Evolutionary conservation across 1,284 basidiomycete genomes (phyloP).

Genomic region (Fereydounia khargensis): DNA sequence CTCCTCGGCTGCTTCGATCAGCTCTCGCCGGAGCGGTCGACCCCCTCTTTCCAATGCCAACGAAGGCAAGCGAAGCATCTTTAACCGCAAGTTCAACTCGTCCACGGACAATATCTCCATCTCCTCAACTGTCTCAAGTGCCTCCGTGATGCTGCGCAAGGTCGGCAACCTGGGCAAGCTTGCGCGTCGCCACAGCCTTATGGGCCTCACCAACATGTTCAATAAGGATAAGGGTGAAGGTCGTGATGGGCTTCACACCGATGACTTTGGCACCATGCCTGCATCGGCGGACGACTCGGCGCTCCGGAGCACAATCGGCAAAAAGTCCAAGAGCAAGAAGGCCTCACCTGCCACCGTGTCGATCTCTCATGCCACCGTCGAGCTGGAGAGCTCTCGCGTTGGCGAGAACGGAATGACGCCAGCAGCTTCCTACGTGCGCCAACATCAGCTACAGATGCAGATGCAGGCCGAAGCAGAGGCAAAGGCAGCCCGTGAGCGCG

Average conservation of each 20-base stretch:
- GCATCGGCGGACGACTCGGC: conserved; percentile 59
- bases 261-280: conserved; percentile 61
- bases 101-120: conserved; percentile 97
- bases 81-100: conserved; percentile 87
- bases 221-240: conserved; percentile 65
- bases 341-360: conserved; percentile 69
- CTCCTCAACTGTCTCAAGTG: conserved; percentile 91
- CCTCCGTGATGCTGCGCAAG: conserved; percentile 95
- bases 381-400: conserved; percentile 68
- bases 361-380: conserved; percentile 79
- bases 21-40: conserved; percentile 37
- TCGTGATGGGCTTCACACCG: conserved; percentile 60
- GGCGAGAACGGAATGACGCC: conserved; percentile 79
- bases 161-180: conserved; percentile 88
- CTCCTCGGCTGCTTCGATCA: conserved; percentile 50
- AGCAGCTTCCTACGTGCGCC: conserved; percentile 83
- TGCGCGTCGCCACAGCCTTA: conserved; percentile 82
- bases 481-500: conserved; percentile 61
- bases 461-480: conserved; percentile 53
- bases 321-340: conserved; percentile 62
- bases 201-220: conserved; percentile 80
- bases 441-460: conserved; percentile 73
- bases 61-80: conserved; percentile 63
- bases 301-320: conserved; percentile 38
- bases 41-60: conserved; percentile 40